Conservation (phyloP, 2,329 filamentous ascomycete genomes). For the Chaetothyriales sp. region DNA sequence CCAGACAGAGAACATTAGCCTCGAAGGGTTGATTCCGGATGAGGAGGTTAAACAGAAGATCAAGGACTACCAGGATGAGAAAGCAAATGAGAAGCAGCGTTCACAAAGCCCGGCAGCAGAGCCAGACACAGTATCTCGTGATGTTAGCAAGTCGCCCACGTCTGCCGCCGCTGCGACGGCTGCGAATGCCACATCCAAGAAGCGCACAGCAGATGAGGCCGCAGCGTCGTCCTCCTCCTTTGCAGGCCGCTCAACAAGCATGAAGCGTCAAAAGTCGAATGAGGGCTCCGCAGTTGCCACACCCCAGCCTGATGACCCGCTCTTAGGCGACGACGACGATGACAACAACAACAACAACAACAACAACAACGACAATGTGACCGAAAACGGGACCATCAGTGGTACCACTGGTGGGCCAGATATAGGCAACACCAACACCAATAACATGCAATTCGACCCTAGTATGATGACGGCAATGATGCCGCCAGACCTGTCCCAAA, state of each 20-base stretch:
- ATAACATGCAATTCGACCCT: slow-evolving; percentile 7
- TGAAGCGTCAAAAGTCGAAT: slow-evolving; percentile 33
- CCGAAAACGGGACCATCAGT: slow-evolving; percentile 2
- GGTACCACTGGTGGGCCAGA: too few species aligned
- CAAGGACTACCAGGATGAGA: slow-evolving; percentile 52
- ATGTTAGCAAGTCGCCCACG: slow-evolving; percentile 10
- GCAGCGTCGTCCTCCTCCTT: slow-evolving; percentile 38
- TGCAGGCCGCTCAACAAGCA: slow-evolving; percentile 15
- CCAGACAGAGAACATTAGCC: slow-evolving; percentile 74
- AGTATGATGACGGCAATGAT: slow-evolving; percentile 23
- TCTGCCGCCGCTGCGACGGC: neutral
- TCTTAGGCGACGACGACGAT: neutral
- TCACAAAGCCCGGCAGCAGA: slow-evolving; percentile 14
- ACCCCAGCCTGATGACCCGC: slow-evolving; percentile 19
- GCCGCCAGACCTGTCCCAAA: slow-evolving; percentile 18
- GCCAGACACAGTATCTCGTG: slow-evolving; percentile 11
- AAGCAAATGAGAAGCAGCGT: slow-evolving; percentile 28
- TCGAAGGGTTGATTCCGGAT: slow-evolving; percentile 78
- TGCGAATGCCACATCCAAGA: slow-evolving; percentile 41
- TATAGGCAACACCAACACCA: slow-evolving; percentile 4
- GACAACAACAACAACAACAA: neutral
- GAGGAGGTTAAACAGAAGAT: slow-evolving; percentile 65
- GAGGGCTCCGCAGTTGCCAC: slow-evolving; percentile 22
- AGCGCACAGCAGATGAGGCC: slow-evolving; percentile 60
- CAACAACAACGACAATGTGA: neutral